Evolutionary conservation across 345 rosid genomes (phyloP).

Genomic region (Eucalyptus erythrocorys): DNA sequence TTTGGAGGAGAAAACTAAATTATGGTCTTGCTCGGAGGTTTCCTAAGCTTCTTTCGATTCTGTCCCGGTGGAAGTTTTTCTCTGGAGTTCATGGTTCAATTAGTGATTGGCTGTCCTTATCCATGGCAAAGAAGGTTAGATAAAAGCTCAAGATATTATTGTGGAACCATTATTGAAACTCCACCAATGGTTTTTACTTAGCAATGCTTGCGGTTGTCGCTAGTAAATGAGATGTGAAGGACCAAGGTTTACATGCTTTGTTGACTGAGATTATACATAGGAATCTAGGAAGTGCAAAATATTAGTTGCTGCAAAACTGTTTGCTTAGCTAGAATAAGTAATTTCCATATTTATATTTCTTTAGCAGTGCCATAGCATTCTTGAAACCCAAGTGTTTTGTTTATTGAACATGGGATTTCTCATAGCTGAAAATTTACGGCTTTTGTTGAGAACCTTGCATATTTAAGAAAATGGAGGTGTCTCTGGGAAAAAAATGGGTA

Average conservation of each 20-base stretch:
- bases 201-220: not conserved
- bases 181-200: not conserved
- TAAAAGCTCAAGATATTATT: not conserved
- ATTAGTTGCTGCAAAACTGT: not conserved
- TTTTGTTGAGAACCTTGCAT: not conserved
- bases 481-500: not conserved
- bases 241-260: not conserved
- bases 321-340: not conserved
- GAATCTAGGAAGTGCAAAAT: not conserved
- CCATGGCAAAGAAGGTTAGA: constrained; percentile 63
- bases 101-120: constrained; percentile 63
- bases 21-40: constrained; percentile 60
- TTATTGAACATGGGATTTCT: not conserved
- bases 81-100: constrained; percentile 67
- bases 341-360: not conserved
- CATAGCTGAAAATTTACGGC: not conserved
- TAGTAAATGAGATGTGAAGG: not conserved
- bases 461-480: not conserved
- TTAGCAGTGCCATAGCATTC: not conserved
- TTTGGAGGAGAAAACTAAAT: constrained; percentile 40
- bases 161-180: not conserved
- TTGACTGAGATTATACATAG: not conserved
- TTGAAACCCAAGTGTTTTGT: not conserved
- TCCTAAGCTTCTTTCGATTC: constrained; percentile 50
- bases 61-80: constrained; percentile 59